These are phyloP conservation scores for Podospora pseudocomata DNA, from an alignment of 495 filamentous ascomycete species.

Conservation along the genomic window DNA sequence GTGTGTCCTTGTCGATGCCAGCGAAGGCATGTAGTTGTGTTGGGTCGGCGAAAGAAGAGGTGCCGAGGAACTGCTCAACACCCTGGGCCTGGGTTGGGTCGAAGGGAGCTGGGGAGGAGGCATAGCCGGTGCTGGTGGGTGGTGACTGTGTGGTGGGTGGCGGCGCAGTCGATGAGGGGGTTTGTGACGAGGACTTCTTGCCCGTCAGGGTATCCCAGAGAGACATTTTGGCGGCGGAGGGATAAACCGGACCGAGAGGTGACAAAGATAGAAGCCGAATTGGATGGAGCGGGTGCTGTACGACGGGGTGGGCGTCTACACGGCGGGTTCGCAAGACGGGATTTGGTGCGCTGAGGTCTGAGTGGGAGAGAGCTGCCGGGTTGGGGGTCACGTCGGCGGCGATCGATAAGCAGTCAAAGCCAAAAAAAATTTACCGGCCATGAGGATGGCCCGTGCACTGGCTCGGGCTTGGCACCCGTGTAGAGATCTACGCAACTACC, in stretches of 20 bases:
- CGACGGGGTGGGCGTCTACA: conserved; percentile 8
- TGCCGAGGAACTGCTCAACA: conserved; percentile 74
- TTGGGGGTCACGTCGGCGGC: conserved; percentile 17
- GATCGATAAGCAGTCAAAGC: conserved; percentile 20
- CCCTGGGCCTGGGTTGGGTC: conserved; percentile 69
- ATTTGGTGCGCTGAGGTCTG: conserved; percentile 11
- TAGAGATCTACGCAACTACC: neutral
- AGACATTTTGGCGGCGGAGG: conserved; percentile 44
- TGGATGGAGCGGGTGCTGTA: conserved; percentile 6
- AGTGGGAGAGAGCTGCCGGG: conserved; percentile 14
- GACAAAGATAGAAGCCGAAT: neutral
- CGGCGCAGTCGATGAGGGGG: conserved; percentile 30
- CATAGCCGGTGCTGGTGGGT: conserved; percentile 39
- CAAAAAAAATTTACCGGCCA: conserved; percentile 31
- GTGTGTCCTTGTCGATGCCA: conserved; percentile 82
- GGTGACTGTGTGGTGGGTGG: conserved; percentile 32
- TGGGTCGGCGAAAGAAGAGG: conserved; percentile 71
- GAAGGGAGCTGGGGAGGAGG: conserved; percentile 57
- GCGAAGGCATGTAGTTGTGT: conserved; percentile 88
- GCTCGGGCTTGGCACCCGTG: conserved; percentile 6
- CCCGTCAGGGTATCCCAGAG: conserved; percentile 88
- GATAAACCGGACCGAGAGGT: neutral
- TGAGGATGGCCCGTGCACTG: conserved; percentile 23
- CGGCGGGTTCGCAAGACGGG: conserved; percentile 8
- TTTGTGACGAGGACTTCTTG: conserved; percentile 58